Base-by-base conservation (phyloP, 306 rosid species). In the Prinsepia uniflora region DNA sequence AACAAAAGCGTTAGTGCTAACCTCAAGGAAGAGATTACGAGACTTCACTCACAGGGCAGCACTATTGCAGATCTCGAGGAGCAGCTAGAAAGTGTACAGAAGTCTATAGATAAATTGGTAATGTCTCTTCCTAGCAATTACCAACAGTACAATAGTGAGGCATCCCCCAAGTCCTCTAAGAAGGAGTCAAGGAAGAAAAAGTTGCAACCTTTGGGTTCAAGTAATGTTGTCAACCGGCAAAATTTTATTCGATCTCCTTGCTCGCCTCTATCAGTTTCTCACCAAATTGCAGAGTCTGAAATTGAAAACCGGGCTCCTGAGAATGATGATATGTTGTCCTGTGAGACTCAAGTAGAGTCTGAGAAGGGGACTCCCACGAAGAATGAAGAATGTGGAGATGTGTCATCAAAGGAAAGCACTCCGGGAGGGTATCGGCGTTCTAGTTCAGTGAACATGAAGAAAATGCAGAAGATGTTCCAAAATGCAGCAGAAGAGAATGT, bases 381-480 rank as follows among this genome's bases (percentile, higher is more conserved):
- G 88, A 89, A 86, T 76, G 97, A 87, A 84, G 99, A 94, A 67
- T 80, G 88, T 34, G 99, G 95, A 76, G 96, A 89, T 52, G 81
- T 84, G 82, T 84, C 91, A 34, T 91, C 96, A 5, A 95, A 91
- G 87, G 99, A 91, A 81, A 86, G 75, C 80, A 86, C 85, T 71
- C 78, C 99, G 20, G 92, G 79, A 20, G 95, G 81, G 30, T 88
- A 87, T 76, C 88, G 86, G 56, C 92, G 90, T 57, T 87, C 90
- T 56, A 88, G 99, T 72, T 95, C 99, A 30, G 99, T 95, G 40
- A 95, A 95, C 86, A 91, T 95, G 97, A 95, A 95, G 89, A 95
- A 91, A 82, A 95, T 95, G 99, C 96, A 91, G 87, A 95, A 95
- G 81, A 95, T 95, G 99, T 95, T 95, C 81, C 99, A 95, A 83